A percentile compares a stretch with the other conserved stretches of the same genome.
Conservation (phyloP, 208 protist species). For the Trypanosoma congolense region DNA sequence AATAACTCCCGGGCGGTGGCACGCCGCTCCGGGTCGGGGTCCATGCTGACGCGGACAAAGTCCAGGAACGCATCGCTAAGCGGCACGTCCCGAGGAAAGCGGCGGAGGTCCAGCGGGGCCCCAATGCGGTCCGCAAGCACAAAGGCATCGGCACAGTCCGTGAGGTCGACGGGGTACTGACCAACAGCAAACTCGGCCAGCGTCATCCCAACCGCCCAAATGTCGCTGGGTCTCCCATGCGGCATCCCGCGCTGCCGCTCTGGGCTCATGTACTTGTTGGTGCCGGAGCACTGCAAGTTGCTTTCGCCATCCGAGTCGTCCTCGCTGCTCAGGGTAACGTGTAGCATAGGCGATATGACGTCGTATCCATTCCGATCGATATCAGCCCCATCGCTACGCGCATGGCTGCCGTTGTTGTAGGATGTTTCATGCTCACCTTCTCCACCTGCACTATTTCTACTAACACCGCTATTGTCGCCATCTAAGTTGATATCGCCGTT, state of each 20-base stretch:
- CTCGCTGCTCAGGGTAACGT: not conserved
- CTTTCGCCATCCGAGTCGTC: not conserved
- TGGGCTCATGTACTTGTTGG: conserved; percentile 86
- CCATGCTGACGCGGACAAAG: conserved; percentile 62
- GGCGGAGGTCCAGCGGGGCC: conserved; percentile 36
- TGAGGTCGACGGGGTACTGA: conserved; percentile 69
- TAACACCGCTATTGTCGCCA: too few relatives aligned
- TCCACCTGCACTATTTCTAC: not conserved
- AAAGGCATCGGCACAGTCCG: conserved; percentile 59
- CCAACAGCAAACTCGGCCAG: conserved; percentile 85
- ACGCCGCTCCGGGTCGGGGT: conserved; percentile 51
- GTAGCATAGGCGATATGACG: not conserved
- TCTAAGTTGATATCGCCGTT: too few relatives aligned
- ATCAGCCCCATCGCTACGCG: too few relatives aligned
- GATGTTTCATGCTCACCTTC: not conserved
- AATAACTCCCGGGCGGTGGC: conserved; percentile 77
- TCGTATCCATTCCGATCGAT: too few relatives aligned
- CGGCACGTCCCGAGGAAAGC: conserved; percentile 29
- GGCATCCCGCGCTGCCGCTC: conserved; percentile 76
- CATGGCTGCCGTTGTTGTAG: too few relatives aligned
- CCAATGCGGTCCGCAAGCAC: conserved; percentile 46
- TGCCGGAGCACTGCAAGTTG: conserved; percentile 63
- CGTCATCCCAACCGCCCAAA: conserved; percentile 88
- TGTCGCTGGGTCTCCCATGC: conserved; percentile 75
- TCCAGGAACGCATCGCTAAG: conserved; percentile 59